phyloP scores from a whole-genome alignment of 805 yeast species.

The Candida morakotiae region DNA sequence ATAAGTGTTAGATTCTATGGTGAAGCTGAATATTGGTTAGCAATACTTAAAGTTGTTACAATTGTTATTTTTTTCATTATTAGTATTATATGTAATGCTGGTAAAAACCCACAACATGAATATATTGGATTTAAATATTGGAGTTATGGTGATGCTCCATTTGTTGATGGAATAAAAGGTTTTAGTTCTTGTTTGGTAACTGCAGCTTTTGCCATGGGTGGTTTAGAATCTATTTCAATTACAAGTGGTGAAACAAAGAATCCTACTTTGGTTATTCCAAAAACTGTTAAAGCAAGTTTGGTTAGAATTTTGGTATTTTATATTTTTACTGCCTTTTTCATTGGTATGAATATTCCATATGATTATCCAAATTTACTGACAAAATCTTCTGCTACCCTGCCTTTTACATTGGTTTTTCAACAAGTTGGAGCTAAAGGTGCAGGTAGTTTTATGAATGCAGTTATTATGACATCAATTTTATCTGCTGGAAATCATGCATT shows the following conservation, averaged over 20 bases:
- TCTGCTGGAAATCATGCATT: conserved; percentile 55
- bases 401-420: conserved; percentile 41
- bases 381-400: conserved; percentile 29
- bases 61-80: conserved; percentile 53
- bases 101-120: conserved; percentile 45
- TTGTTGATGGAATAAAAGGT: conserved; percentile 49
- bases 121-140: conserved; percentile 42
- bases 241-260: conserved; percentile 32
- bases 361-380: conserved; percentile 29
- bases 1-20: conserved; percentile 38
- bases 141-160: conserved; percentile 48
- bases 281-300: conserved; percentile 27
- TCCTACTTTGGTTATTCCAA: conserved; percentile 27
- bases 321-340: conserved; percentile 34
- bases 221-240: conserved; percentile 37
- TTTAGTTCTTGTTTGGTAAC: conserved; percentile 48
- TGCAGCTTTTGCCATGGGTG: conserved; percentile 51
- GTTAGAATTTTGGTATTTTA: conserved; percentile 32
- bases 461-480: conserved; percentile 50
- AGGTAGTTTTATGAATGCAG: conserved; percentile 48
- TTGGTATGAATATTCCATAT: conserved; percentile 40
- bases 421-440: conserved; percentile 40
- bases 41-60: conserved; percentile 44
- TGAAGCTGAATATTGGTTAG: conserved; percentile 38
- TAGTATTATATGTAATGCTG: conserved; percentile 54